Percentiles rank a stretch among this genome's conserved stretches.
phyloP scores from a whole-genome alignment of 2,329 filamentous ascomycete species.

The Diplodia intermedia region DNA sequence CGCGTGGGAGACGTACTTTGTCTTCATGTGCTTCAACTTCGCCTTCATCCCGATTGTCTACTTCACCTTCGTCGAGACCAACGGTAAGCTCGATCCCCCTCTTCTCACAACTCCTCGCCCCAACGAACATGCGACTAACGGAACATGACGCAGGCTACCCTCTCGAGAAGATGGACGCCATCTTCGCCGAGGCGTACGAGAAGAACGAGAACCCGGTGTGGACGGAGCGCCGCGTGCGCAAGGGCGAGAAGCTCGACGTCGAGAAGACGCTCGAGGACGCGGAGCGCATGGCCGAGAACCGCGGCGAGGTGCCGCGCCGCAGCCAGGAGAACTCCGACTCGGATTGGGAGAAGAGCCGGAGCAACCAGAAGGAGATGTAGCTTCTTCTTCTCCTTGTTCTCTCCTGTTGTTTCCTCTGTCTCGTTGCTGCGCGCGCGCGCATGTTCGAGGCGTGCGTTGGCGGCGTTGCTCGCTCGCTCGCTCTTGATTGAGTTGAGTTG shows the following conservation, averaged over 20 bases:
- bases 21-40: constrained; percentile 33
- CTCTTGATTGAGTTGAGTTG: too few species aligned
- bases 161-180: constrained; percentile 42
- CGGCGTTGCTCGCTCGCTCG: too few species aligned
- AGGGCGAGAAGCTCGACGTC: constrained; percentile 37
- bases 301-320: constrained; percentile 13
- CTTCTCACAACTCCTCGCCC: too few species aligned
- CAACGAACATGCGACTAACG: neutral
- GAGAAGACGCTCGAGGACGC: constrained; percentile 34
- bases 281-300: constrained; percentile 24
- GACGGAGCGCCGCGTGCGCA: constrained; percentile 37
- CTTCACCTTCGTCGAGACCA: constrained; percentile 35
- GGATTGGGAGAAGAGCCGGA: constrained; percentile 12
- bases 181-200: constrained; percentile 40
- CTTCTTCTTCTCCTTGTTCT: too few species aligned
- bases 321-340: constrained; percentile 10
- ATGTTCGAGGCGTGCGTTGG: too few species aligned
- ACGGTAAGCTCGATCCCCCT: neutral
- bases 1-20: constrained; percentile 32
- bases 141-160: constrained; percentile 34
- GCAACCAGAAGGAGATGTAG: neutral
- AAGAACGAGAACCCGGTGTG: constrained; percentile 41
- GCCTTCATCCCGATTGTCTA: constrained; percentile 37
- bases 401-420: too few species aligned
- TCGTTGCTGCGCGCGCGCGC: too few species aligned